Base-by-base conservation (phyloP, 2,329 filamentous ascomycete genomes). In the Aspergillus tamarii region DNA sequence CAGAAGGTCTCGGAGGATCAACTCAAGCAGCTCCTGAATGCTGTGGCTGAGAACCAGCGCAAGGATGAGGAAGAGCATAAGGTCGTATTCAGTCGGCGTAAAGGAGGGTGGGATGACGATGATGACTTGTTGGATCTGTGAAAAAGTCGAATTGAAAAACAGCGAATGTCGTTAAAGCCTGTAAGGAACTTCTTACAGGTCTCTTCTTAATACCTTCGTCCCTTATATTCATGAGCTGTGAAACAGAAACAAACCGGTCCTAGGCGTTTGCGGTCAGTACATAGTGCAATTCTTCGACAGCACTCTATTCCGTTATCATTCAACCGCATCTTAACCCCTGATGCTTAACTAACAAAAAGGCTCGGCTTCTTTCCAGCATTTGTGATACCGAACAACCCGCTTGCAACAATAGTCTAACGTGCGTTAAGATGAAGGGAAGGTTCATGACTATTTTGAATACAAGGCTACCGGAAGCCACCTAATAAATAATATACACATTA, bases 1-100 rank as follows among this genome's bases (percentile, higher is more conserved):
- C 83, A 88, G 66, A 96, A 97, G 78, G 93, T 99, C 54, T 94
- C 91, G 1, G 95, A 99, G 80, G 89, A 90, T 56, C 94, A 98
- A 83, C 84, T 99, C 73, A 97, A 98, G 84, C 93, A 96, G 69
- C 84, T 99, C 62, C 81, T 99, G 67, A 91, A 89, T 67, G 92
- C 93, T 19, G 87, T 97, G 64, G 90, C 92, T 28, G 93, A 97
- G 74, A 91, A 88, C 69, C 85, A 89, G 80, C 77, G 77, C 64
- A 78, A 82, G 70, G 79, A 82, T 62, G 78, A 82, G 62, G 87
- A 92, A 78, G 84, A 84, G 64, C 88, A 92, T 77, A 95, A 93
- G 83, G 95, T 97, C 78, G 92, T 96, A 41, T 91, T 97, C 62
- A 91, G 85, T 72, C 85, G 94, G 73, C 85, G 93, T 74, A 96